A percentile compares a stretch with the other conserved stretches of the same genome.
phyloP scores from a whole-genome alignment of 2,329 filamentous ascomycete species.

The Lecanicillium sp. region DNA sequence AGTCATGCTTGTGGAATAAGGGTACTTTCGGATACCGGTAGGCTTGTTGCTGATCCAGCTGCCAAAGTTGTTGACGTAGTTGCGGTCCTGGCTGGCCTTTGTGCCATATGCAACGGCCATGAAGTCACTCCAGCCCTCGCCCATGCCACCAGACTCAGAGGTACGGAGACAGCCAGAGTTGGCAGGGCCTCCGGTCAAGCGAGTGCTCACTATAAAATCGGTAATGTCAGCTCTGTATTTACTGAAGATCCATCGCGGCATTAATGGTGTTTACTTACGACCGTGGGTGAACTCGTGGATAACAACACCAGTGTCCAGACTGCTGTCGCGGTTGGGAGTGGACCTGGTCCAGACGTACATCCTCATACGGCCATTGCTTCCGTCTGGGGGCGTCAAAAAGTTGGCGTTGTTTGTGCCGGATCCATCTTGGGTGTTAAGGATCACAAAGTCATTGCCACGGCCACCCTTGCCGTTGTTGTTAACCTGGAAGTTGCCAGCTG shows the following conservation, averaged over 20 bases:
- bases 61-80: conserved; percentile 39
- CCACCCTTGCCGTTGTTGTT: conserved; percentile 50
- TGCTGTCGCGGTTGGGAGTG: conserved; percentile 41
- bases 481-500: conserved; percentile 51
- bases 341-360: conserved; percentile 50
- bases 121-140: conserved; percentile 52
- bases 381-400: conserved; percentile 47
- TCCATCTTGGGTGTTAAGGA: conserved; percentile 50
- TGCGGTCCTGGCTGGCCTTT: conserved; percentile 36
- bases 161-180: conserved; percentile 41
- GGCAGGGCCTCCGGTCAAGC: conserved; percentile 49
- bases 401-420: conserved; percentile 48
- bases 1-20: conserved; percentile 41
- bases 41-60: conserved; percentile 38
- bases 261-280: conserved; percentile 23
- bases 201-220: conserved; percentile 37
- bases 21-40: conserved; percentile 38
- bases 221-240: too few relatives aligned
- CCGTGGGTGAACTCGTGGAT: conserved; percentile 53
- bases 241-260: too few relatives aligned
- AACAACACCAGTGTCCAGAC: conserved; percentile 53
- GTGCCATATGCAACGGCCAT: conserved; percentile 43
- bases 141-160: conserved; percentile 47
- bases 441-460: conserved; percentile 41
- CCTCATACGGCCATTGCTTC: conserved; percentile 43